Evolutionary conservation across 2,329 filamentous ascomycete species (phyloP).

Genomic region (Colletotrichum sp.): DNA sequence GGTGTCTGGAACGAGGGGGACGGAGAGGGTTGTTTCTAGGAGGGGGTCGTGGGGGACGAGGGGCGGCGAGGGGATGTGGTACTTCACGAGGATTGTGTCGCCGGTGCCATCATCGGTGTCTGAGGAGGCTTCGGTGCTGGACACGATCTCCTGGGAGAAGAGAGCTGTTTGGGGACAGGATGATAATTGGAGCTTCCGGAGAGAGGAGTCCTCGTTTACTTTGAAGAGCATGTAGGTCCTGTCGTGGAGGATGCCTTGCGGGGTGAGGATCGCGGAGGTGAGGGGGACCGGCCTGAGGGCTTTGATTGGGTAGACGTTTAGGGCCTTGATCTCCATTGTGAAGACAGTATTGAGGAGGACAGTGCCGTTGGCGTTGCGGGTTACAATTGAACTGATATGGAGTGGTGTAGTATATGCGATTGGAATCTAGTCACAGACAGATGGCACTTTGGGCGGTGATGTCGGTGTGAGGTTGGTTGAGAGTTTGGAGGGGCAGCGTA

Average conservation of each 20-base stretch:
- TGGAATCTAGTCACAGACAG: neutral
- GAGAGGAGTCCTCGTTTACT: constrained; percentile 42
- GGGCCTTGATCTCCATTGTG: constrained; percentile 24
- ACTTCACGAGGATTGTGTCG: constrained; percentile 46
- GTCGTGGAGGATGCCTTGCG: constrained; percentile 70
- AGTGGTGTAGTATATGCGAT: neutral
- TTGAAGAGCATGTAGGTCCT: constrained; percentile 74
- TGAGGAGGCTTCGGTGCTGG: constrained; percentile 40
- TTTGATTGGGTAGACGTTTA: constrained; percentile 79
- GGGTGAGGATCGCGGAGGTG: constrained; percentile 55
- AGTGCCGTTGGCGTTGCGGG: neutral
- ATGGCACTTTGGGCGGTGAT: neutral
- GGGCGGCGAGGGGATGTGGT: constrained; percentile 42
- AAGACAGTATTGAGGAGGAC: neutral
- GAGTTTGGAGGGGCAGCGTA: neutral
- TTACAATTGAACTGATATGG: neutral
- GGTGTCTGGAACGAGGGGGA: too few species aligned
- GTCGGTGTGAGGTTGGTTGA: constrained; percentile 4
- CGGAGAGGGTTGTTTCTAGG: constrained; percentile 46
- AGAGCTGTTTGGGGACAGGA: constrained; percentile 65
- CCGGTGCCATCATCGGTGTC: constrained; percentile 36
- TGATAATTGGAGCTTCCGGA: constrained; percentile 66
- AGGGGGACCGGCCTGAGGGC: constrained; percentile 68
- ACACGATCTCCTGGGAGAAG: constrained; percentile 64
- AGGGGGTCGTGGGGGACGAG: constrained; percentile 42